phyloP scores from a whole-genome alignment of 345 rosid species.

The Barbarea vulgaris region DNA sequence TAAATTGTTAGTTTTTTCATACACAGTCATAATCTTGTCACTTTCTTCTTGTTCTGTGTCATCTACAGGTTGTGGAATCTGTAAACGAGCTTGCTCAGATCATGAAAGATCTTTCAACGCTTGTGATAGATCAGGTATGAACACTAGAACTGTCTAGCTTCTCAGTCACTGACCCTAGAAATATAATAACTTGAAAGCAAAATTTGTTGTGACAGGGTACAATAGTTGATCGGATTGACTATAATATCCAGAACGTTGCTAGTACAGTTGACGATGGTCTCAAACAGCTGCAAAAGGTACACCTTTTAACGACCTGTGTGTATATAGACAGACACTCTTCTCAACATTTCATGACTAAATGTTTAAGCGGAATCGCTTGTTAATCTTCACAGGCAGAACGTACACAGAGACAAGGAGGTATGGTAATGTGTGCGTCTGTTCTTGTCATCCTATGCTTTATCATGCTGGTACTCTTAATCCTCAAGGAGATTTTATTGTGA shows the following conservation, averaged over 20 bases:
- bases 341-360: background rate
- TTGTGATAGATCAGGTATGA: conserved; percentile 95
- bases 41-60: background rate
- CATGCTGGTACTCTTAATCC: conserved; percentile 87
- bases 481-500: conserved; percentile 79
- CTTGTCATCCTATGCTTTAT: conserved; percentile 91
- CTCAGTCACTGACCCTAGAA: conserved; percentile 5
- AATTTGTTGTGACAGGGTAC: conserved; percentile 65
- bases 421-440: conserved; percentile 91
- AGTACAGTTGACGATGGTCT: conserved; percentile 91
- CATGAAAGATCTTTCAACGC: conserved; percentile 96
- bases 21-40: background rate
- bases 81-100: conserved; percentile 98
- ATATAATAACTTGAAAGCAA: background rate
- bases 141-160: conserved; percentile 5
- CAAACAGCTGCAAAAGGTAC: conserved; percentile 86
- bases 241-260: conserved; percentile 89
- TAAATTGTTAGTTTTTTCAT: background rate
- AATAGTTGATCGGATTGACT: conserved; percentile 93
- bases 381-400: conserved; percentile 80
- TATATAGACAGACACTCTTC: background rate
- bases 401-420: conserved; percentile 88
- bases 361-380: background rate
- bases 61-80: conserved; percentile 82
- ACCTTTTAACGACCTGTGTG: background rate